Conservation (phyloP, 345 rosid species). For the Chamaenerion angustifolium region DNA sequence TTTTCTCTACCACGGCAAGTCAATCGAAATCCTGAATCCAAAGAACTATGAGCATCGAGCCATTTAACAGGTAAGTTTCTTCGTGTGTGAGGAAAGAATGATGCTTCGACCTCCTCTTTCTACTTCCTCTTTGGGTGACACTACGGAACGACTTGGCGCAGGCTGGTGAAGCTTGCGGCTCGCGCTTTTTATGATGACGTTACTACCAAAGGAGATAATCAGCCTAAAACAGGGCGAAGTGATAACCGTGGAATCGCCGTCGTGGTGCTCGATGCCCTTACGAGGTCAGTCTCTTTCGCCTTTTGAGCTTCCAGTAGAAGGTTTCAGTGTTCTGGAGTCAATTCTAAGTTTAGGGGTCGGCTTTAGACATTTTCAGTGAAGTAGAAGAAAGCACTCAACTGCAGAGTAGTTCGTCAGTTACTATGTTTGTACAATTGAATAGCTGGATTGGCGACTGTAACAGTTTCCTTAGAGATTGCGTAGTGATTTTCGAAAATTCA, state of each 20-base stretch:
- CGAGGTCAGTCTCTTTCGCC: conserved; percentile 27
- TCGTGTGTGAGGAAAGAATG: background rate
- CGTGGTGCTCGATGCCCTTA: conserved; percentile 70
- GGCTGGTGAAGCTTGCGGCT: conserved; percentile 66
- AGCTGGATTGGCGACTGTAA: too few species aligned
- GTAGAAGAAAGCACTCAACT: too few species aligned
- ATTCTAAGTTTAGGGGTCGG: too few species aligned
- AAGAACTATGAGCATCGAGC: conserved; percentile 26
- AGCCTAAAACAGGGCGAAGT: conserved; percentile 52
- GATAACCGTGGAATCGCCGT: conserved; percentile 73
- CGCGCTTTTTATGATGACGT: conserved; percentile 78
- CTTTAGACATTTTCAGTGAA: too few species aligned
- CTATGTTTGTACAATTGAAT: too few species aligned
- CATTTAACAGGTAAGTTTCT: conserved; percentile 29
- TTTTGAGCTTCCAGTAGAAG: background rate
- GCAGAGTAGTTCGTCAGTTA: too few species aligned
- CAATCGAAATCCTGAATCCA: background rate
- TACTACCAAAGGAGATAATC: conserved; percentile 59
- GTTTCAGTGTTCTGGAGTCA: too few species aligned
- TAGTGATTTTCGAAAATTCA: too few species aligned
- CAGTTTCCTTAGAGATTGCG: too few species aligned
- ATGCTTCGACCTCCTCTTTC: background rate
- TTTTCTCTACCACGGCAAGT: too few species aligned
- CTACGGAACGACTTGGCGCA: conserved; percentile 9
- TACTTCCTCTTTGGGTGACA: background rate